Evolutionary conservation across 2,329 filamentous ascomycete genomes (phyloP).

Genomic region (Fusarium sp.): DNA sequence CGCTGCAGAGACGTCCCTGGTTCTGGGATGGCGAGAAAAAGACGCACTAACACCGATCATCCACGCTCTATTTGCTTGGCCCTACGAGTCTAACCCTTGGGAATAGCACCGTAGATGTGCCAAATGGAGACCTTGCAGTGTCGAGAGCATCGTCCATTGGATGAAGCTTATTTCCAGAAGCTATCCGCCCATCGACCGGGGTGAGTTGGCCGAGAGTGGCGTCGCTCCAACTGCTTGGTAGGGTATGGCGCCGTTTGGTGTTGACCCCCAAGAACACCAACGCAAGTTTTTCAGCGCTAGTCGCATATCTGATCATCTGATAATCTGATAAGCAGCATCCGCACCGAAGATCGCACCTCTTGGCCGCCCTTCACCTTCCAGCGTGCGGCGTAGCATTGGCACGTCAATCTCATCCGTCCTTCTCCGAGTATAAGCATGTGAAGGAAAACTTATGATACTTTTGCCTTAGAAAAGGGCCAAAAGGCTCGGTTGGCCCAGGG

Average conservation of each 20-base stretch:
- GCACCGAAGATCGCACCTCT: background rate
- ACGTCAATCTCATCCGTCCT: background rate
- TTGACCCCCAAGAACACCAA: background rate
- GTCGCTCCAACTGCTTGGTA: constrained; percentile 1
- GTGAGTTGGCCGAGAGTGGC: constrained; percentile 11
- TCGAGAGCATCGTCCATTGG: background rate
- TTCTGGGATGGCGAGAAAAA: background rate
- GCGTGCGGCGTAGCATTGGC: constrained; percentile 5
- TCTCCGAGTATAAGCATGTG: background rate
- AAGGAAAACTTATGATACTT: background rate
- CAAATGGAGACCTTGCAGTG: background rate
- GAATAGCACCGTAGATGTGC: constrained; percentile 3
- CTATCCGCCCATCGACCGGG: background rate
- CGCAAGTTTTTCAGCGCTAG: constrained; percentile 11
- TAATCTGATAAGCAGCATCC: constrained; percentile 23
- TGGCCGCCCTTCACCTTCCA: background rate
- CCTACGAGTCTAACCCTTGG: background rate
- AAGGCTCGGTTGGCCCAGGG: background rate
- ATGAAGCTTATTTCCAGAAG: constrained; percentile 9
- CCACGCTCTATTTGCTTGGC: background rate
- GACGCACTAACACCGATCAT: constrained; percentile 6
- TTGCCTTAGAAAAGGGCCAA: background rate
- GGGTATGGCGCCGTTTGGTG: background rate
- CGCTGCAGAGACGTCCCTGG: background rate
- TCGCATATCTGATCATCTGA: constrained; percentile 20